Evolutionary conservation across 2,329 filamentous ascomycete species (phyloP), one percentile per base, ranked within the genome.

Genomic region (Helotiales sp.): DNA sequence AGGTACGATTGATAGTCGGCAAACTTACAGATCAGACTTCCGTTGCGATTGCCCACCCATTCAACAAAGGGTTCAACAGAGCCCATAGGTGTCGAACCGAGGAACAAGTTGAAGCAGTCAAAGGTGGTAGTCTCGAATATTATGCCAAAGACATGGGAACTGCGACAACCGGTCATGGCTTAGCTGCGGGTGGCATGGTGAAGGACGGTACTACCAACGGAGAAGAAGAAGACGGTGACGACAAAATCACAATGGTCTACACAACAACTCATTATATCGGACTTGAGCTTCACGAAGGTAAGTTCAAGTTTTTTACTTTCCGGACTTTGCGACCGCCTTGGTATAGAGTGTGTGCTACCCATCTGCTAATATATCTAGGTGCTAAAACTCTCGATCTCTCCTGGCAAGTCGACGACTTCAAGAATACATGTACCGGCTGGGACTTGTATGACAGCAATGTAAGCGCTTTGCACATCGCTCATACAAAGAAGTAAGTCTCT

Each of bases 221-320:
- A 30, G 78, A 81, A 28, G 79, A 81, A 68, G 79, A 80, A n/a
- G 74, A 77, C 24, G 69, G 72, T 63, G 76, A 77, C 37, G 72
- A 73, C 32, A 72, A 74, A 47, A 60, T 69, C 20, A 75, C 74
- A 13, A 74, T 75, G 64, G 82, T 98, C 30, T 97, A 92, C 77
- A 98, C 95, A 0, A 93, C 93, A 26, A 97, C 94, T 1, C 95
- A 94, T 78, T 99, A 98, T 77, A 93, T 99, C 76, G 96, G 96
- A 40, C 84, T 98, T 57, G 91, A 95, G 74, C 81, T 97, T 64
- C 85, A 85, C 43, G 86, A 90, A 82, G 90, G 92, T 93, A 85
- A 77, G 87, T 73, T 30, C 17, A 30, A 58, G 24, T 20, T 17
- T n/a, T 55, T 22, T 34, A 28, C 40, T 24, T 37, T 55, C 50